These are phyloP conservation scores for Leishmania martiniquensis DNA, from an alignment of 208 protist species.

Conservation along the genomic window DNA sequence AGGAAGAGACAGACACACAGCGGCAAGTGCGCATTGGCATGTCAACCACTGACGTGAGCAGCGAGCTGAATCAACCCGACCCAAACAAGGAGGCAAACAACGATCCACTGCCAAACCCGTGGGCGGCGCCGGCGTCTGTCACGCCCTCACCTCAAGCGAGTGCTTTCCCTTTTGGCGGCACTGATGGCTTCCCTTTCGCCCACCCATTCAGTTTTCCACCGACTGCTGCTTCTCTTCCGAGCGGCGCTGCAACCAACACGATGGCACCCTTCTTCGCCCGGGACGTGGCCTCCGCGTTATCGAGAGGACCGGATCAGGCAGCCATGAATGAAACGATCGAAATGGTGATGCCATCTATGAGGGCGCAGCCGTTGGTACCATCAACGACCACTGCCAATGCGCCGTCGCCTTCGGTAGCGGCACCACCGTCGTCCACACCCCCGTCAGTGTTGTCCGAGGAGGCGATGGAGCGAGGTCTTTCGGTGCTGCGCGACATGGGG, in stretches of 20 bases:
- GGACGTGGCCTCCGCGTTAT: neutral
- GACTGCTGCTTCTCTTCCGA: neutral
- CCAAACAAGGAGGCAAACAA: conserved; percentile 52
- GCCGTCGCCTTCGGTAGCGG: neutral
- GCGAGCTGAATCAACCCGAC: conserved; percentile 41
- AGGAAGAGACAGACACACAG: conserved; percentile 9
- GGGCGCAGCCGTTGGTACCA: neutral
- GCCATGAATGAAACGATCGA: neutral
- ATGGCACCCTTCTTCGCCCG: neutral
- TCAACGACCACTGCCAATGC: neutral
- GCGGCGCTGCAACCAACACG: neutral
- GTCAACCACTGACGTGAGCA: neutral
- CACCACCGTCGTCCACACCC: neutral
- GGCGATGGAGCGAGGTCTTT: conserved; percentile 8
- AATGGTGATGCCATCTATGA: conserved; percentile 4
- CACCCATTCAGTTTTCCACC: neutral
- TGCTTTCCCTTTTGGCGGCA: neutral
- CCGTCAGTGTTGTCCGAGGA: conserved; percentile 14
- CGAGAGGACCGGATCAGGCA: neutral
- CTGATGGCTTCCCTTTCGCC: neutral
- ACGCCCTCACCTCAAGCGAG: neutral
- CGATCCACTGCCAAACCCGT: conserved; percentile 72
- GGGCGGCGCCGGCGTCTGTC: conserved; percentile 12
- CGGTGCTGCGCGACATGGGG: conserved; percentile 63
- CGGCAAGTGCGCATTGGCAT: conserved; percentile 32